Conservation (phyloP, 805 yeast genomes). For the Brettanomyces anomalus region DNA sequence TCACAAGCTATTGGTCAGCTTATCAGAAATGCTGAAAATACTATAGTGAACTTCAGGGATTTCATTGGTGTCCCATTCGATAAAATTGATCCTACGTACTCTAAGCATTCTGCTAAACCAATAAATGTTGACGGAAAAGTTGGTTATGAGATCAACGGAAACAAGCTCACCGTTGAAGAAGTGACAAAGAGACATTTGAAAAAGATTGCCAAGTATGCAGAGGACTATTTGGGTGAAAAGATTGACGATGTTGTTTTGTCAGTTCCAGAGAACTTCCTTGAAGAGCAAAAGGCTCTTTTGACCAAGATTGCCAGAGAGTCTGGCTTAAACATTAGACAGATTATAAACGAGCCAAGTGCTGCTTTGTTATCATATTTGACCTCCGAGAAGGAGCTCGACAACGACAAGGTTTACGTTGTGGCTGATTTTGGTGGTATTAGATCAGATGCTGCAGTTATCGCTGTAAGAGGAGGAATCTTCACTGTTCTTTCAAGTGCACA, state of each 20-base stretch:
- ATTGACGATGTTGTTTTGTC: constrained; percentile 81
- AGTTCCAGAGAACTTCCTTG: constrained; percentile 82
- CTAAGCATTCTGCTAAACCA: constrained; percentile 61
- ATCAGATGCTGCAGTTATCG: constrained; percentile 89
- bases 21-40: constrained; percentile 80
- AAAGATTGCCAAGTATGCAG: constrained; percentile 81
- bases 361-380: constrained; percentile 78
- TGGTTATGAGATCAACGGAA: constrained; percentile 55
- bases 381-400: constrained; percentile 36
- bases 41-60: constrained; percentile 89
- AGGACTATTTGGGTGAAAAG: constrained; percentile 76
- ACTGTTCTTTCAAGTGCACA: constrained; percentile 83
- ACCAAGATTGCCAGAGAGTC: constrained; percentile 55
- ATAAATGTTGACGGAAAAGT: constrained; percentile 53
- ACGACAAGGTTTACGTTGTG: constrained; percentile 78
- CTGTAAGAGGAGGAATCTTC: constrained; percentile 89
- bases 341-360: constrained; percentile 87
- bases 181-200: constrained; percentile 75
- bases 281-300: constrained; percentile 60
- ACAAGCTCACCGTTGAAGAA: constrained; percentile 63
- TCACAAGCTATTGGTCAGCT: constrained; percentile 91
- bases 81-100: constrained; percentile 57
- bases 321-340: constrained; percentile 74
- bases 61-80: constrained; percentile 69
- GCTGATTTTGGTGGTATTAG: constrained; percentile 96